Base-by-base conservation (phyloP, 169 alveolate genomes). In the Theileria sp. region DNA sequence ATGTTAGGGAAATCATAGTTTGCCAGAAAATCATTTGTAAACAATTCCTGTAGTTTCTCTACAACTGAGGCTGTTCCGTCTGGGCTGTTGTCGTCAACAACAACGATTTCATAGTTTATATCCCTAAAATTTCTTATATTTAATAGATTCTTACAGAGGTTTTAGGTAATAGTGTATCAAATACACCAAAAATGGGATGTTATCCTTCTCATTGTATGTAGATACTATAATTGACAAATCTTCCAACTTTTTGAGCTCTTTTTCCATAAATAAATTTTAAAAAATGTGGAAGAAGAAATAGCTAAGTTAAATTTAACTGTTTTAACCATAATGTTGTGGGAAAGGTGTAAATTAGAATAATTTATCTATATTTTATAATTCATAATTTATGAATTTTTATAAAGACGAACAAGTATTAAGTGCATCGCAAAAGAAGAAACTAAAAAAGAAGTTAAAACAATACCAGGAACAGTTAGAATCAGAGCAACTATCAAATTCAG, bases 81-180 rank as follows among this genome's bases (percentile, higher is more conserved):
- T 32, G 98, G 97, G 60, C 98, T 93, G 85, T 95, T 95, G 75
- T 97, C 99, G 81, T 97, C 99, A 4, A 97, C 97, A 34, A 97
- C 81, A 26, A 97, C 92, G 21, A 97, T 91, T 87, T 97, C 99
- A 88, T 94, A 93, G 54, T 92, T 92, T 17, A 96, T 77, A 6
- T 88, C 76, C 68, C 95, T 90, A 67, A 34, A 54, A 58, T 6
- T 19, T 15, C 3, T 58, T 58, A 10, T 44, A 44, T 44, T 44
- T 44, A 10, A 44, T 44, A 3, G 1, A 44, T 44, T 44, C 54
- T 44, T 91, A 93, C 97, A 93, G 83, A 77, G 92, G 67, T 44
- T 88, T 69, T 64, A 96, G 94, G 65, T 94, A 91, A 30, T 94
- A 92, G 80, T 94, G 88, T 9, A 97, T 83, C 78, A 96, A 89